Evolutionary conservation across 345 rosid species (phyloP), one percentile per base, ranked within the genome.

Genomic region (Eucalyptus microcorys): DNA sequence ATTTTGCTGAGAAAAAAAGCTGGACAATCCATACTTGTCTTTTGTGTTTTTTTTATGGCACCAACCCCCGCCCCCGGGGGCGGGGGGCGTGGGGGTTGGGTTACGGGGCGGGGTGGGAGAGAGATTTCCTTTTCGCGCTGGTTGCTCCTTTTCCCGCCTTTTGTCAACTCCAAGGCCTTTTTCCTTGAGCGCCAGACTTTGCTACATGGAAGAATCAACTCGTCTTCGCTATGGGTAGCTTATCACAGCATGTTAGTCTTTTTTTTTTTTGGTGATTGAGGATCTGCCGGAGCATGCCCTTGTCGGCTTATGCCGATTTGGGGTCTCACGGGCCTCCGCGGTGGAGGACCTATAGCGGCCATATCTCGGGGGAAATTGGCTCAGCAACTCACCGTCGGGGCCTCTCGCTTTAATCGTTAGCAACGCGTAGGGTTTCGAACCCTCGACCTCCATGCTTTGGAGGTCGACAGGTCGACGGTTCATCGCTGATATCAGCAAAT

Each of bases 351-450:
- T 14, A 49, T 6, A 14, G 40, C 40, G 15, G 5, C 6, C 14
- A 49, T 49, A 15, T 19, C 7, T 15, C 1, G 7, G 7, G 19
- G 7, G 3, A 49, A 7, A 49, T 6, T 49, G 52, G 3, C 52
- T 3, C 0, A 49, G 5, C 52, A 49, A 49, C 7, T 7, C 3
- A 49, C 0, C 0, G 50, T 6, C 0, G 52, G 19, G 52, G 0
- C 6, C 19, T 6, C 7, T 49, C 3, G 1, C 52, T 49, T 49
- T 49, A 49, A 49, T 15, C 7, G 0, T 19, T 15, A 15, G 17
- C 7, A 49, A 15, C 3, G 1, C 0, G n/a, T n/a, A 15, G 52
- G 3, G 7, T 49, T 49, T 49, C 7, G 6, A 49, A 49, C 19
- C 52, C 52, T 49, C 52, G 5, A 15, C 19, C 3, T 49, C 7